phyloP scores from a whole-genome alignment of 2,329 filamentous ascomycete genomes.

The Coniella lustricola region DNA sequence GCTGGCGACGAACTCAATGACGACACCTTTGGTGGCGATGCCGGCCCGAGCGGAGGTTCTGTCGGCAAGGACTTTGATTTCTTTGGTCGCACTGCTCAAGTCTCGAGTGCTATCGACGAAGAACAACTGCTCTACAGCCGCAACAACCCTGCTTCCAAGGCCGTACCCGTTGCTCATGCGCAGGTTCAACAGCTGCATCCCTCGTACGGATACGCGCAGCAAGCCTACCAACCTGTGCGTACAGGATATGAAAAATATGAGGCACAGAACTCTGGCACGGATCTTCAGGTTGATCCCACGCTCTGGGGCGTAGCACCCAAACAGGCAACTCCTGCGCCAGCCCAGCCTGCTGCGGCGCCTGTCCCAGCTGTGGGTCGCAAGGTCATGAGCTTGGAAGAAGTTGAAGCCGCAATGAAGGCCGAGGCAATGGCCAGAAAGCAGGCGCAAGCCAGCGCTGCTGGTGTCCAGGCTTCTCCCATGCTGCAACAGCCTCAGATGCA shows the following conservation, averaged over 20 bases:
- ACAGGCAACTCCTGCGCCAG: conserved; percentile 27
- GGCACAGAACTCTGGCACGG: conserved; percentile 75
- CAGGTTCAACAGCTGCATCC: conserved; percentile 26
- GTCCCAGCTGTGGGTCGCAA: conserved; percentile 49
- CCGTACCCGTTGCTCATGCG: conserved; percentile 28
- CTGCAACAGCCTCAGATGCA: conserved; percentile 20
- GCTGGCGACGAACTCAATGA: conserved; percentile 93
- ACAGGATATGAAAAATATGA: conserved; percentile 91
- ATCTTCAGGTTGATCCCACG: conserved; percentile 85
- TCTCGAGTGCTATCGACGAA: conserved; percentile 79
- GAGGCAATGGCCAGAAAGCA: conserved; percentile 50
- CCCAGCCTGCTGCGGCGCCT: conserved; percentile 22
- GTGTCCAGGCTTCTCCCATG: conserved; percentile 25
- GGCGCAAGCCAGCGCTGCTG: conserved; percentile 26
- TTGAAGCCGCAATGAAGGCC: conserved; percentile 81
- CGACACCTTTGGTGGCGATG: conserved; percentile 70
- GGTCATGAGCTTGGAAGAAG: conserved; percentile 93
- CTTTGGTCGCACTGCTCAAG: conserved; percentile 84
- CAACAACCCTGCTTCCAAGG: conserved; percentile 54
- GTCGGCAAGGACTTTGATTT: conserved; percentile 96
- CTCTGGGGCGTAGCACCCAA: conserved; percentile 79
- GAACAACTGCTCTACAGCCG: conserved; percentile 81
- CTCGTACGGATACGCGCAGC: conserved; percentile 33
- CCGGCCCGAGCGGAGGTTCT: conserved; percentile 34
- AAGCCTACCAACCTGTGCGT: conserved; percentile 53